Percentiles rank a stretch among this genome's conserved stretches.
Evolutionary conservation across 441 rosid genomes (phyloP).

Genomic region (Arabidopsis lyrata): DNA sequence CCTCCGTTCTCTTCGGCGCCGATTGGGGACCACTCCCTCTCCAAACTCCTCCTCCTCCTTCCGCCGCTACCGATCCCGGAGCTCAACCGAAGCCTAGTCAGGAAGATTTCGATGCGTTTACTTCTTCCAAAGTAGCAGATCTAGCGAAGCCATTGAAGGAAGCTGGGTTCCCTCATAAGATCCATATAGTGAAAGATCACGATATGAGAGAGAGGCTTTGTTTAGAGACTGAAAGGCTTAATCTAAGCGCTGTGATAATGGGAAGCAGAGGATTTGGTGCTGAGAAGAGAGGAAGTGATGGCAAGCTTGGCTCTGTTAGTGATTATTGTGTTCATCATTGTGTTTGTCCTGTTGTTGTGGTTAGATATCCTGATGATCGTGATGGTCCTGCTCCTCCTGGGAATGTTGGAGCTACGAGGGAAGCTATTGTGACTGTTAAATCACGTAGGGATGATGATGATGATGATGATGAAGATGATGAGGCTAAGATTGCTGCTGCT

Average conservation of each 20-base stretch:
- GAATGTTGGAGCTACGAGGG: constrained; percentile 14
- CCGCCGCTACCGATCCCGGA: constrained; percentile 1
- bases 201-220: constrained; percentile 79
- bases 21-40: constrained; percentile 92
- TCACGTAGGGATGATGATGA: constrained; percentile 41
- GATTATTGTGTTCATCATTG: constrained; percentile 73
- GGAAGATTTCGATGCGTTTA: constrained; percentile 59
- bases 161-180: constrained; percentile 63
- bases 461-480: constrained; percentile 60
- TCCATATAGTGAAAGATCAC: constrained; percentile 70
- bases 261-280: constrained; percentile 76
- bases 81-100: constrained; percentile 25
- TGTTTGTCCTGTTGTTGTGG: constrained; percentile 70
- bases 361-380: constrained; percentile 58
- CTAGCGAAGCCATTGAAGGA: constrained; percentile 66
- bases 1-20: constrained; percentile 88
- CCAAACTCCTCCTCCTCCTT: constrained; percentile 49
- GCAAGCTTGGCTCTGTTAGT: constrained; percentile 70
- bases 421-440: constrained; percentile 45
- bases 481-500: constrained; percentile 45
- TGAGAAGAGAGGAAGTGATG: constrained; percentile 48
- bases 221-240: constrained; percentile 66
- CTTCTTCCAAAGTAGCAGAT: constrained; percentile 52
- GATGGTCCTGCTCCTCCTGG: constrained; percentile 39
- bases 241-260: constrained; percentile 65